Evolutionary conservation across 139 green algal species (phyloP).

Genomic region (Tetraselmis chui): DNA sequence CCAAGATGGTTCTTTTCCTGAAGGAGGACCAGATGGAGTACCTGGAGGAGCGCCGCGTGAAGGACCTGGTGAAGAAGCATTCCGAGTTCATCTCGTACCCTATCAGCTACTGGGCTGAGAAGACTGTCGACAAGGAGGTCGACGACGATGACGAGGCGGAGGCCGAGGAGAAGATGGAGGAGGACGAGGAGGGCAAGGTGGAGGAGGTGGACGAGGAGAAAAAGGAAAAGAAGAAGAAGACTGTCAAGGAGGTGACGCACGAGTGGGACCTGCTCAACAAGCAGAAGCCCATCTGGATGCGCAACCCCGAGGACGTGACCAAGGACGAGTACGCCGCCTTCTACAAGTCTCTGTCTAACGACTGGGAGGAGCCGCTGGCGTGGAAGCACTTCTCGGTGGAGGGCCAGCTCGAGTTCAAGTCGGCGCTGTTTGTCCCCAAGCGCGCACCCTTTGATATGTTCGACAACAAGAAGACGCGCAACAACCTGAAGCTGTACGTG

Average conservation of each 20-base stretch:
- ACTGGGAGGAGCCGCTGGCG: constrained; percentile 81
- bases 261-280: constrained; percentile 59
- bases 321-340: constrained; percentile 50
- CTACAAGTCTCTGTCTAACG: constrained; percentile 60
- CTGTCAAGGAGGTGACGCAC: constrained; percentile 86
- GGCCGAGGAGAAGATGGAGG: constrained; percentile 40
- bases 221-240: constrained; percentile 80
- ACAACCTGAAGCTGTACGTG: constrained; percentile 89
- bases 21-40: constrained; percentile 50
- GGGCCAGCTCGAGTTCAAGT: constrained; percentile 60
- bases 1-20: constrained; percentile 51
- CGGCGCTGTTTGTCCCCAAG: constrained; percentile 59
- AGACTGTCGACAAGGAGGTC: constrained; percentile 97
- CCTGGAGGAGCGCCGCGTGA: constrained; percentile 55
- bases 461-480: constrained; percentile 86
- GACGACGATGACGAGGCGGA: constrained; percentile 69
- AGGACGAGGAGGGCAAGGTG: constrained; percentile 9
- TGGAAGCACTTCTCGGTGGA: constrained; percentile 59
- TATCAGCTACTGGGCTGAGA: constrained; percentile 87
- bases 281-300: constrained; percentile 61
- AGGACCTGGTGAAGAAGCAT: constrained; percentile 69
- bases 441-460: constrained; percentile 84
- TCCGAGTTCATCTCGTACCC: constrained; percentile 62
- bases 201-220: constrained; percentile 41
- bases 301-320: constrained; percentile 50